Percentiles rank a stretch among this genome's conserved stretches.
Evolutionary conservation across 768 basidiomycete species (phyloP).

Genomic region (Mrakia hoshinonis): DNA sequence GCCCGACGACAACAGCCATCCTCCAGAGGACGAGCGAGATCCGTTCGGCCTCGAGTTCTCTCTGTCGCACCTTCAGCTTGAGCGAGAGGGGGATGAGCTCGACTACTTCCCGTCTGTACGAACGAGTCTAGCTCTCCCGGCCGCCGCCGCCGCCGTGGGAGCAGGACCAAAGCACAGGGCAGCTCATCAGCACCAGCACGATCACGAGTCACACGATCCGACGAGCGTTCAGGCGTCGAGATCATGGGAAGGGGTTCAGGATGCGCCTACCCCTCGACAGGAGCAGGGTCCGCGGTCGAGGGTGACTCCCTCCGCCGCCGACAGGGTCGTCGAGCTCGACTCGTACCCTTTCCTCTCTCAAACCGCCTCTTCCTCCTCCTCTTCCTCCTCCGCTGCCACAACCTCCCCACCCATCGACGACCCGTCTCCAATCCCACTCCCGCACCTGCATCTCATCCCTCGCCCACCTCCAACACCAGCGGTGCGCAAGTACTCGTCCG

Average conservation of each 20-base stretch:
- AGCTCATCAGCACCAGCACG: no score
- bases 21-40: background rate
- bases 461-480: background rate
- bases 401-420: background rate
- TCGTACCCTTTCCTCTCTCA: background rate
- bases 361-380: background rate
- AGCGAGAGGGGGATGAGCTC: background rate
- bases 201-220: no score
- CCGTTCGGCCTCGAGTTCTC: background rate
- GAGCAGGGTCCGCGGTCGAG: background rate
- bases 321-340: background rate
- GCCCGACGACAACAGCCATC: background rate
- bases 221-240: no score
- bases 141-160: no score
- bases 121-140: background rate
- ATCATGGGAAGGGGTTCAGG: no score
- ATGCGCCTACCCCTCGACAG: background rate
- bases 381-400: background rate
- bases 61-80: background rate
- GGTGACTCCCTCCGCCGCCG: background rate
- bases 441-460: slow-evolving; percentile 2
- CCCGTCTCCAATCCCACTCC: background rate
- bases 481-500: background rate
- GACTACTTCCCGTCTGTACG: background rate
- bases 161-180: no score